A percentile compares a stretch with the other conserved stretches of the same genome.
These are phyloP conservation scores for Aspergillus glaucus DNA, from an alignment of 2,329 filamentous ascomycete species.

Conservation along the genomic window DNA sequence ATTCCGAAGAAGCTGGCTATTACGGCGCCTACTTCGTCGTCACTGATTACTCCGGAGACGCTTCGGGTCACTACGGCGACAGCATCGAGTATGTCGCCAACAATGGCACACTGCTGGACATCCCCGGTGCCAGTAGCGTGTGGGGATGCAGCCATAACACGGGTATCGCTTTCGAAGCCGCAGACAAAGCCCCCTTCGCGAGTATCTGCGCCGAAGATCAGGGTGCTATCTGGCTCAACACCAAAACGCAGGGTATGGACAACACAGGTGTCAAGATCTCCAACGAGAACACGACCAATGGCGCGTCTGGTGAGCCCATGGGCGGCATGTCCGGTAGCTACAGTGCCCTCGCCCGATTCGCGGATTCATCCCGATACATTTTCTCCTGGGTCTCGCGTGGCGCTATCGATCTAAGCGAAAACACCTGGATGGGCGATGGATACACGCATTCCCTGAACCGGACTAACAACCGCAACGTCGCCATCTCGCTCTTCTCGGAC, in stretches of 20 bases:
- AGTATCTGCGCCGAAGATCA: constrained; percentile 58
- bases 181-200: constrained; percentile 53
- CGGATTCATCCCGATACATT: constrained; percentile 49
- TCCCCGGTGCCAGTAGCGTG: constrained; percentile 48
- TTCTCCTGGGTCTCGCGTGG: constrained; percentile 59
- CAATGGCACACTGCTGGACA: constrained; percentile 46
- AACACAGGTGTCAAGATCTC: constrained; percentile 51
- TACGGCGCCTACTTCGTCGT: constrained; percentile 60
- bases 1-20: constrained; percentile 48
- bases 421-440: constrained; percentile 53
- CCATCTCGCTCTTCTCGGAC: constrained; percentile 51
- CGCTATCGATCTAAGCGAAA: constrained; percentile 48
- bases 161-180: constrained; percentile 57
- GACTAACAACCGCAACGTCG: constrained; percentile 55
- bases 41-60: constrained; percentile 51
- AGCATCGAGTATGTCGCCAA: constrained; percentile 47
- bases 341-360: constrained; percentile 51
- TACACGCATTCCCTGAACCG: constrained; percentile 50
- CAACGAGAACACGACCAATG: constrained; percentile 58
- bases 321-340: constrained; percentile 60
- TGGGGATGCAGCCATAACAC: constrained; percentile 62
- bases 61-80: constrained; percentile 55
- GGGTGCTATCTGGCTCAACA: constrained; percentile 60
- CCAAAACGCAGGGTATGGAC: constrained; percentile 51
- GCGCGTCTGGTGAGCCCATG: constrained; percentile 53